phyloP scores from a whole-genome alignment of 805 yeast species.

The Debaryomyces maramus region DNA sequence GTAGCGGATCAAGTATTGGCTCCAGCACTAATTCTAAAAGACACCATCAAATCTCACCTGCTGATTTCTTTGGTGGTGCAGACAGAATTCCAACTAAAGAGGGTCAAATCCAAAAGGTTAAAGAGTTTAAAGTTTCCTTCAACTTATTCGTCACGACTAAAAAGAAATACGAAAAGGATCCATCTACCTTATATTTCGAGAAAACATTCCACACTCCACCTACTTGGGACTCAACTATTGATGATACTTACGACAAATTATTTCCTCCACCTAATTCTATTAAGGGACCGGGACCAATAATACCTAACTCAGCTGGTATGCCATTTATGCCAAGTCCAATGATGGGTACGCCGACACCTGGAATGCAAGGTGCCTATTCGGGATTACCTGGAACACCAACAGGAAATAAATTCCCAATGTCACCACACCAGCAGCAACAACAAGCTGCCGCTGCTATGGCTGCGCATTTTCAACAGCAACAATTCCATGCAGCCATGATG shows the following conservation, averaged over 20 bases:
- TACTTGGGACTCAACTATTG: constrained; percentile 66
- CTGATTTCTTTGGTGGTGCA: constrained; percentile 44
- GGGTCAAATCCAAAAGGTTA: constrained; percentile 33
- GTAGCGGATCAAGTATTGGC: constrained; percentile 11
- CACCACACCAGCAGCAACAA: constrained; percentile 32
- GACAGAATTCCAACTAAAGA: constrained; percentile 38
- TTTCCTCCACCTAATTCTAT: constrained; percentile 44
- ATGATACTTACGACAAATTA: constrained; percentile 52
- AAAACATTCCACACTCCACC: constrained; percentile 74
- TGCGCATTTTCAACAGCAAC: constrained; percentile 38
- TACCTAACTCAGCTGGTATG: constrained; percentile 14
- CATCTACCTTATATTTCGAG: constrained; percentile 43
- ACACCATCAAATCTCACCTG: constrained; percentile 39
- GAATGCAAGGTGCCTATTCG: background rate
- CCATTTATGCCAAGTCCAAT: constrained; percentile 36
- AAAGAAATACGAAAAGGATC: constrained; percentile 21
- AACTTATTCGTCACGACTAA: constrained; percentile 53
- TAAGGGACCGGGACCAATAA: constrained; percentile 16
- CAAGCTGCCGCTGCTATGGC: constrained; percentile 30
- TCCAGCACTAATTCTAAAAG: constrained; percentile 22
- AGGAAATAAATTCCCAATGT: constrained; percentile 23
- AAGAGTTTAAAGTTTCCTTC: constrained; percentile 45
- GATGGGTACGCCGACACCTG: constrained; percentile 20
- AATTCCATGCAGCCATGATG: constrained; percentile 38
- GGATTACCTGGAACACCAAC: constrained; percentile 13